Evolutionary conservation across 148 eudicot genomes (phyloP).

Genomic region (Amaranthus hypochondriacus): DNA sequence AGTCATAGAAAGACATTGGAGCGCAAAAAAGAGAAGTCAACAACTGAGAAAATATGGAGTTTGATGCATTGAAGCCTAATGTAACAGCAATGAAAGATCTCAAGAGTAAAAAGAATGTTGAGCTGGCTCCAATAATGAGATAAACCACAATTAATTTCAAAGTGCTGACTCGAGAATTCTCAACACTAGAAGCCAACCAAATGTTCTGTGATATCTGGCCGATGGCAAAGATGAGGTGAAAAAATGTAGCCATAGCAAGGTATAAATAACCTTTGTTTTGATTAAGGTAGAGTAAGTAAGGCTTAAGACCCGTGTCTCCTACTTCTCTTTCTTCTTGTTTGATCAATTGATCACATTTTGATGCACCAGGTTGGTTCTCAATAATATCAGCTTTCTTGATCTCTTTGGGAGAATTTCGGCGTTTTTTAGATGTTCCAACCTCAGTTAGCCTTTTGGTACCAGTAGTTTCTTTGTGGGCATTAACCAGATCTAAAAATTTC

Average conservation of each 20-base stretch:
- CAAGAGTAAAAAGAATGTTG: conserved; percentile 42
- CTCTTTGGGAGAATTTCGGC: conserved; percentile 36
- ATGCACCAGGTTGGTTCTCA: conserved; percentile 30
- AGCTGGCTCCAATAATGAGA: conserved; percentile 51
- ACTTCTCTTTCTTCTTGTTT: conserved; percentile 79
- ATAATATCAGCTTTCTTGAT: conserved; percentile 23
- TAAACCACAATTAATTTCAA: conserved; percentile 64
- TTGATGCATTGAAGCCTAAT: conserved; percentile 71
- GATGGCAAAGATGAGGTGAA: conserved; percentile 41
- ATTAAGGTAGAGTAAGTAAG: conserved; percentile 62
- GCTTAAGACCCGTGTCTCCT: conserved; percentile 76
- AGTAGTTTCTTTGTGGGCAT: conserved; percentile 91
- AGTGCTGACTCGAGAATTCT: conserved; percentile 50
- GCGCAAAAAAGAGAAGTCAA: conserved; percentile 73
- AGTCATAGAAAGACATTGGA: conserved; percentile 90
- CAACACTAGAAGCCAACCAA: conserved; percentile 93
- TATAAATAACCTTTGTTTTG: conserved; percentile 61
- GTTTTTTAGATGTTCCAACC: conserved; percentile 28
- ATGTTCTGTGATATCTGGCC: conserved; percentile 71
- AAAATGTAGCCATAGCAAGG: conserved; percentile 43
- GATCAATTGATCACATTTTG: conserved; percentile 59
- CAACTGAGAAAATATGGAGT: conserved; percentile 62
- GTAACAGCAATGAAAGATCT: conserved; percentile 56
- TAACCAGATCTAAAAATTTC: conserved; percentile 67
- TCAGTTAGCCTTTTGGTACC: conserved; percentile 52